Base-by-base conservation (phyloP, 2,329 filamentous ascomycete species). In the Ceratocystis lukuohia region DNA sequence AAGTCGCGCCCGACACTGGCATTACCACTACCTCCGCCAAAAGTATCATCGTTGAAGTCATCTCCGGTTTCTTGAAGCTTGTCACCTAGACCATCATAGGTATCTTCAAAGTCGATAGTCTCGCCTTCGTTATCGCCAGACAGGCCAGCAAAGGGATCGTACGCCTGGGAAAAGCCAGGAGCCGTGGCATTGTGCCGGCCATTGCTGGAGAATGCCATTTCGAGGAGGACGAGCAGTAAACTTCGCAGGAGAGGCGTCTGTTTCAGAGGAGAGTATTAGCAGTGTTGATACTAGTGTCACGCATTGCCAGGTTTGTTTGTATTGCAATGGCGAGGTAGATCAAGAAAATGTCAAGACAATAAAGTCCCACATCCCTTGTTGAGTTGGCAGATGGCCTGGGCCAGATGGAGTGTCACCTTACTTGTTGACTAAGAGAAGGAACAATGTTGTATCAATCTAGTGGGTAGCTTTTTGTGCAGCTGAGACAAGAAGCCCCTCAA, bases 31-130 rank as follows among this genome's bases (percentile, higher is more conserved):
- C 76, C 77, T 12, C 74, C 76, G 53, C 78, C 89, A 74, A 99
- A 99, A 1, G 94, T 99, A 74, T 97, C 94, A 72, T 97, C 91
- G 76, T 99, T 99, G 81, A 96, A 91, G 63, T 84, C 91, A 79
- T 99, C 94, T 72, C 93, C 89, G 22, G 89, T 87, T 74, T 99
- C 93, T 72, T 96, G 87, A 45, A 99, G 86, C 75, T 89, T 86
- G 73, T 96, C 89, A 66, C 91, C 94, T 50, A 99, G 80, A 20
- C 93, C 93, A 76, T 99, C 94, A 74, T 97, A 97, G 46, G 93
- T 97, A 74, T 99, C 91, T 72, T 99, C 94, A 71, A 97, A 99
- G 72, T 97, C 89, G 72, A 81, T 74, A 28, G 78, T 79, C 69
- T 82, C 83, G 70, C 80, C 80, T 64, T 76, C 76, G 71, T 87